Evolutionary conservation across 108 stramenopile species (phyloP).

Genomic region (Epithemia pelagica): DNA sequence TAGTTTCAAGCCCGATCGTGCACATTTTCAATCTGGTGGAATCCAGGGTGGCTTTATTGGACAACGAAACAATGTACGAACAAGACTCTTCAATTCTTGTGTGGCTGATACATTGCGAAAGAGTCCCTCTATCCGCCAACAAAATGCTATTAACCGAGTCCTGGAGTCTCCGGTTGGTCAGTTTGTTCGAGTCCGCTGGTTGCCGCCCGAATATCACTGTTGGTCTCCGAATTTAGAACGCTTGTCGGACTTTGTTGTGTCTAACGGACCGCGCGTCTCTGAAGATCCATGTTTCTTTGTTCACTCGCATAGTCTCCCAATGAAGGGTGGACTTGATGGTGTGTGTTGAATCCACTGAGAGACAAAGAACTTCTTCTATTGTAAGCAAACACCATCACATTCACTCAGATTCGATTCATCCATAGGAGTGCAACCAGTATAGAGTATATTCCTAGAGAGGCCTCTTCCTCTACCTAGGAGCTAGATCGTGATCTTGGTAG

Average conservation of each 20-base stretch:
- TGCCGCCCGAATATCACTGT: not conserved
- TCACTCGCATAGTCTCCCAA: not conserved
- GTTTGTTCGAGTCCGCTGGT: not conserved
- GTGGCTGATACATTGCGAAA: not conserved
- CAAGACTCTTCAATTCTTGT: not conserved
- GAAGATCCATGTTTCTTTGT: not conserved
- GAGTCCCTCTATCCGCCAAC: not conserved
- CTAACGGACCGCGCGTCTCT: not conserved
- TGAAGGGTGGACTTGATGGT: not conserved
- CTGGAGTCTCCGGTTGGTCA: not conserved
- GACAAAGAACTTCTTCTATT: too few species aligned
- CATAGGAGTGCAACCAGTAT: too few species aligned
- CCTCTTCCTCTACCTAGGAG: too few species aligned
- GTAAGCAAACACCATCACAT: too few species aligned
- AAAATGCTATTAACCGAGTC: not conserved
- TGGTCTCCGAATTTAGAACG: not conserved
- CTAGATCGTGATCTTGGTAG: too few species aligned
- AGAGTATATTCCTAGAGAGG: too few species aligned
- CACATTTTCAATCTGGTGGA: not conserved
- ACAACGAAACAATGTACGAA: not conserved
- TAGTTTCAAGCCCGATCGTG: not conserved
- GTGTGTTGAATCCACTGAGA: not conserved
- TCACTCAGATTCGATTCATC: too few species aligned
- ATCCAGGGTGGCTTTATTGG: not conserved
- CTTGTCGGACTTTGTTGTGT: not conserved